These are phyloP conservation scores for Cyanidium caldarium DNA, from an alignment of 23 red algal genomes.

Conservation along the genomic window DNA sequence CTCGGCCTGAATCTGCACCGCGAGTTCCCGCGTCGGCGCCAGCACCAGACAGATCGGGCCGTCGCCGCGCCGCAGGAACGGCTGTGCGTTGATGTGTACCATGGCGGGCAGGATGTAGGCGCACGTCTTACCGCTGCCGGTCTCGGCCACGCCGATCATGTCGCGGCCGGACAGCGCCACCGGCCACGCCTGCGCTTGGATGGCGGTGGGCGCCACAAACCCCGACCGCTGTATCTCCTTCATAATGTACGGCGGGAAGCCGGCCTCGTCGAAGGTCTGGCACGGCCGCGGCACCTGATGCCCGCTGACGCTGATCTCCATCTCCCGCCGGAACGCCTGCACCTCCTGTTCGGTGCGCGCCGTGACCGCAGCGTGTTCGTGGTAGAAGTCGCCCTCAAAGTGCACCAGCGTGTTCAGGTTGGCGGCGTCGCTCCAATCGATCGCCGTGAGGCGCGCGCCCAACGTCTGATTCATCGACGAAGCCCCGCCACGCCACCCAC, in stretches of 20 bases:
- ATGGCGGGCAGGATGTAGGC: conserved; percentile 85
- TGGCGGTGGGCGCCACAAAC: conserved; percentile 54
- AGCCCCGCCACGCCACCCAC: too few relatives aligned
- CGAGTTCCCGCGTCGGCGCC: conserved; percentile 83
- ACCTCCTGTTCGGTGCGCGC: conserved; percentile 25
- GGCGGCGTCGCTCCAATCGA: conserved; percentile 7
- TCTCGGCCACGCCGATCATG: conserved; percentile 84
- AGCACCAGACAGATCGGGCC: conserved; percentile 84
- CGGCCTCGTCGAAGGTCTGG: conserved; percentile 61
- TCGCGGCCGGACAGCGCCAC: conserved; percentile 70
- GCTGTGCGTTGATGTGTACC: conserved; percentile 88
- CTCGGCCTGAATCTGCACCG: conserved; percentile 80
- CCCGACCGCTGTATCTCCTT: conserved; percentile 42
- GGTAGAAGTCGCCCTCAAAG: conserved; percentile 94
- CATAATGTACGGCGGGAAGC: conserved; percentile 76
- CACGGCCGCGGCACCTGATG: conserved; percentile 53
- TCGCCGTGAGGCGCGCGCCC: neutral
- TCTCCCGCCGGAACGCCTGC: conserved; percentile 17
- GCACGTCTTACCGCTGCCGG: conserved; percentile 83
- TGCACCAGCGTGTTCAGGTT: conserved; percentile 31
- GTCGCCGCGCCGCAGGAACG: conserved; percentile 48
- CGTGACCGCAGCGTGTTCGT: conserved; percentile 80
- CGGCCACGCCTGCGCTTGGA: conserved; percentile 94
- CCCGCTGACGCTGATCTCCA: conserved; percentile 63
- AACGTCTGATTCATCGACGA: too few relatives aligned